These are phyloP conservation scores for Mycotypha africana DNA, from an alignment of 371 early-diverging fungal species.

Conservation along the genomic window DNA sequence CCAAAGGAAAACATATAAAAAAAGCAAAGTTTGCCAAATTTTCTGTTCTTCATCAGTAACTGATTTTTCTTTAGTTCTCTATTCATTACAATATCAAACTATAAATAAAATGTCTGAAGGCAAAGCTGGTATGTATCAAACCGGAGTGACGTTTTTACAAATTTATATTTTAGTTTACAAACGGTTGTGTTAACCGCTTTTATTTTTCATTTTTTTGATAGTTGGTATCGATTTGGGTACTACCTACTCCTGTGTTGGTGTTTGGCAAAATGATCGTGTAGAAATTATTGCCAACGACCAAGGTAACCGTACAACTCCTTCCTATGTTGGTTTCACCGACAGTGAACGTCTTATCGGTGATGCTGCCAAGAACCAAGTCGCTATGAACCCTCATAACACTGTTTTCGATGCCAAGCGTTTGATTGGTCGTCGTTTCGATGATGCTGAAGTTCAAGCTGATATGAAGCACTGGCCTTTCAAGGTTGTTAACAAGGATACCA, in stretches of 20 bases:
- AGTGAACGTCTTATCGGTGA: conserved; percentile 32
- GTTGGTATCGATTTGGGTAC: conserved; percentile 93
- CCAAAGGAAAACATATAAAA: not conserved
- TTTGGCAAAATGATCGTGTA: conserved; percentile 83
- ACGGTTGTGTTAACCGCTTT: not conserved
- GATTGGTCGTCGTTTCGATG: conserved; percentile 73
- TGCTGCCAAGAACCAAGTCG: conserved; percentile 64
- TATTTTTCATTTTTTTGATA: not conserved
- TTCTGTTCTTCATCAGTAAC: not conserved
- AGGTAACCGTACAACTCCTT: conserved; percentile 78
- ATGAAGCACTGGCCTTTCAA: conserved; percentile 70
- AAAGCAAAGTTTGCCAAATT: not conserved
- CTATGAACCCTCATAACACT: conserved; percentile 74
- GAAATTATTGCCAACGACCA: conserved; percentile 73
- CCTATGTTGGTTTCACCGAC: conserved; percentile 73
- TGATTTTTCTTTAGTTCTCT: not conserved
- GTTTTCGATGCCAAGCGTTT: conserved; percentile 88
- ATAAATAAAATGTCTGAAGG: conserved; percentile 6
- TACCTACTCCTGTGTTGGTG: conserved; percentile 94
- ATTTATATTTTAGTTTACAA: not conserved
- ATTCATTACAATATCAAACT: not conserved
- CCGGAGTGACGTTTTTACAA: no score
- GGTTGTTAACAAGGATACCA: not conserved
- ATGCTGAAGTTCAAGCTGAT: conserved; percentile 69
- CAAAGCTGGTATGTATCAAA: conserved; percentile 6